Evolutionary conservation across 768 basidiomycete genomes (phyloP).

Genomic region (Rhizopogon roseolus): DNA sequence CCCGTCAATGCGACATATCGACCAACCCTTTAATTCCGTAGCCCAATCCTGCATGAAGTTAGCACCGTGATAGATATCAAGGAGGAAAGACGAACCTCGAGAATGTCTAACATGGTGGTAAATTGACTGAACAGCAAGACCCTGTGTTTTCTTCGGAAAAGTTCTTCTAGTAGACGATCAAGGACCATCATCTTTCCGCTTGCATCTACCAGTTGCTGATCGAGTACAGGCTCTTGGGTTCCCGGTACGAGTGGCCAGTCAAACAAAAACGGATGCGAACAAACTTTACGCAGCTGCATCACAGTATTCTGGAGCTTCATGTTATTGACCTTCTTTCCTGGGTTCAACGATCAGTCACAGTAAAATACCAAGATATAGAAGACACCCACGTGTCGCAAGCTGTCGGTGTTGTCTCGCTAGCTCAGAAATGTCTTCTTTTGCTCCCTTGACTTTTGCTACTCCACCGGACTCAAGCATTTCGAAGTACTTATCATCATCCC

Average conservation of each 20-base stretch:
- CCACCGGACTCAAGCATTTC: constrained; percentile 50
- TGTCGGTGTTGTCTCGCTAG: constrained; percentile 54
- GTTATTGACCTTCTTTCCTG: constrained; percentile 85
- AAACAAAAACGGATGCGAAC: constrained; percentile 90
- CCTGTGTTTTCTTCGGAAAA: constrained; percentile 80
- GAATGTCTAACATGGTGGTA: constrained; percentile 93
- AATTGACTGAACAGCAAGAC: constrained; percentile 91
- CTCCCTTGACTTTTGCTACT: constrained; percentile 28
- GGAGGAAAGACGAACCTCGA: constrained; percentile 54
- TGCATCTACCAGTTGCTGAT: constrained; percentile 72
- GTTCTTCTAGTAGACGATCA: constrained; percentile 76
- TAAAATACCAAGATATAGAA: constrained; percentile 5
- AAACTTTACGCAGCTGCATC: constrained; percentile 97
- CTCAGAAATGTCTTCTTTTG: constrained; percentile 44
- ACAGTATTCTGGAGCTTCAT: constrained; percentile 92
- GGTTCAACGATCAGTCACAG: background rate
- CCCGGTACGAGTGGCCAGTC: constrained; percentile 70
- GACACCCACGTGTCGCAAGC: constrained; percentile 53
- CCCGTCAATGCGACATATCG: constrained; percentile 90
- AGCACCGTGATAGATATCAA: background rate
- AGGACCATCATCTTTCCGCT: constrained; percentile 98
- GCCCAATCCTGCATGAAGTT: constrained; percentile 71
- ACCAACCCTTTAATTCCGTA: constrained; percentile 73
- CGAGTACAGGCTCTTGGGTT: constrained; percentile 37
- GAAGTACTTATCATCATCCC: constrained; percentile 59